phyloP scores from a whole-genome alignment of 2,329 filamentous ascomycete species.

The Diaporthe australafricana region DNA sequence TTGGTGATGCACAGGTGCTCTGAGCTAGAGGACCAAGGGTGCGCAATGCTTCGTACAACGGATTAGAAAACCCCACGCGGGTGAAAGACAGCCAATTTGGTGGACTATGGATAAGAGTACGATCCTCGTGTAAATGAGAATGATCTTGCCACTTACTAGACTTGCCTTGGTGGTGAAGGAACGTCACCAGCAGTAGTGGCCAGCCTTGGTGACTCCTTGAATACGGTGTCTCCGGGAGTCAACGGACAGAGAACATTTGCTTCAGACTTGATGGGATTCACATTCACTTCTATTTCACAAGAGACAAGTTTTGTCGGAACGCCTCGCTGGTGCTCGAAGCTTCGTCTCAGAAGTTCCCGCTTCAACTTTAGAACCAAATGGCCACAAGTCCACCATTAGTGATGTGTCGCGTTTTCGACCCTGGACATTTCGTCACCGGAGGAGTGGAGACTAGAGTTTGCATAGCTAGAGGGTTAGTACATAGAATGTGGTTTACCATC shows the following conservation, averaged over 20 bases:
- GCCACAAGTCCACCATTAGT: neutral
- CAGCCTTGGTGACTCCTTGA: too few species aligned
- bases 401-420: constrained; percentile 7
- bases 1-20: neutral
- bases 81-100: neutral
- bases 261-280: too few species aligned
- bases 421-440: constrained; percentile 16
- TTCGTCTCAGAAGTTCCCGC: neutral
- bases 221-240: too few species aligned
- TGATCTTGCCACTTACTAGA: too few species aligned
- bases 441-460: constrained; percentile 11
- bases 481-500: neutral
- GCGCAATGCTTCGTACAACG: neutral
- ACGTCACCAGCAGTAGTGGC: too few species aligned
- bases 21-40: neutral
- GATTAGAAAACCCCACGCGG: neutral
- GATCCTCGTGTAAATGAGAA: too few species aligned
- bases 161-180: too few species aligned
- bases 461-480: neutral
- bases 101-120: too few species aligned
- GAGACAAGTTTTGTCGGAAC: neutral
- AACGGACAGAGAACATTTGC: too few species aligned
- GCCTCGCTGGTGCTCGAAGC: neutral
- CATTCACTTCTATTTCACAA: neutral
- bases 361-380: too few species aligned